Conservation (phyloP, 2,329 filamentous ascomycete species). For the Phyllosticta citriasiana region DNA sequence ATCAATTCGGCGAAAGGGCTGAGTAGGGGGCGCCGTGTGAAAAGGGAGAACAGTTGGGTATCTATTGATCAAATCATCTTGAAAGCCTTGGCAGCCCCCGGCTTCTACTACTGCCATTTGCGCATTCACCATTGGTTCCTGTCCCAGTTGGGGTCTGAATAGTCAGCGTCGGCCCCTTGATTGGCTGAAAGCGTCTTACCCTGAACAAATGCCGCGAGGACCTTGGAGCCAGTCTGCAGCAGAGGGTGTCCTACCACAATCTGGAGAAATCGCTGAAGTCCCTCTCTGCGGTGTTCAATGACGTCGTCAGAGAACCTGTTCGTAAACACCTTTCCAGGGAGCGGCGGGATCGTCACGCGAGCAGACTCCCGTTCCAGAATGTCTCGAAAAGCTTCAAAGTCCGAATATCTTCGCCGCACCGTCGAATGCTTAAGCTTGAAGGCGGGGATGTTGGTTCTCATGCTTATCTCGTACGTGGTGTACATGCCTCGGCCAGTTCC, state of each 20-base stretch:
- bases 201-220: slow-evolving; percentile 92
- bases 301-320: slow-evolving; percentile 98
- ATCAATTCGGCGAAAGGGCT: not conserved
- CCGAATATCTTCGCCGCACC: slow-evolving; percentile 88
- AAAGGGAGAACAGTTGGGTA: not conserved
- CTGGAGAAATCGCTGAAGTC: slow-evolving; percentile 89
- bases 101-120: not conserved
- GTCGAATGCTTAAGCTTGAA: slow-evolving; percentile 84
- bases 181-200: slow-evolving; percentile 44
- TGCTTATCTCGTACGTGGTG: slow-evolving; percentile 97
- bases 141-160: slow-evolving; percentile 10
- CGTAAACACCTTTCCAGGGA: slow-evolving; percentile 95
- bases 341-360: slow-evolving; percentile 85
- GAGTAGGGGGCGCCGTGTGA: not conserved
- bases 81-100: not conserved
- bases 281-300: slow-evolving; percentile 86
- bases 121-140: slow-evolving; percentile 10
- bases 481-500: slow-evolving; percentile 95
- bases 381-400: slow-evolving; percentile 98
- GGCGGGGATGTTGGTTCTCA: slow-evolving; percentile 95
- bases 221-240: slow-evolving; percentile 94
- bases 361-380: slow-evolving; percentile 93
- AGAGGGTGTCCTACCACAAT: slow-evolving; percentile 96
- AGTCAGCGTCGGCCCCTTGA: not conserved
- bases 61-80: not conserved